phyloP scores from a whole-genome alignment of 2,329 filamentous ascomycete genomes.

The Penicillium italicum region DNA sequence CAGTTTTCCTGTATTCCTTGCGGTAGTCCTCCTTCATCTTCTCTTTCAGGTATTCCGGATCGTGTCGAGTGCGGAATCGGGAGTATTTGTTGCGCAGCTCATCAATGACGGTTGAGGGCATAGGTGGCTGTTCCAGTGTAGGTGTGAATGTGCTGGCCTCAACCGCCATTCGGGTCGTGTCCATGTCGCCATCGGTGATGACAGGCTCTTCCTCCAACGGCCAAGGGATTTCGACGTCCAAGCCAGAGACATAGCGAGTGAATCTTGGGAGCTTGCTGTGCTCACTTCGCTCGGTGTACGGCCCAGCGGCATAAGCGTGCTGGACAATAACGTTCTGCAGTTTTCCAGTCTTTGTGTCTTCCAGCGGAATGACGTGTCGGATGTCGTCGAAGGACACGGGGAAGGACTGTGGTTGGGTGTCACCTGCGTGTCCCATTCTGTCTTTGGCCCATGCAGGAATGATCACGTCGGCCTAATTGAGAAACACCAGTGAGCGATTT shows the following conservation, averaged over 20 bases:
- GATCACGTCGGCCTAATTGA: slow-evolving; percentile 40
- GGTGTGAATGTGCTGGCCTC: slow-evolving; percentile 74
- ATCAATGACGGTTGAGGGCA: slow-evolving; percentile 74
- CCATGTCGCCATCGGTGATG: slow-evolving; percentile 55
- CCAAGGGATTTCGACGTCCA: slow-evolving; percentile 74
- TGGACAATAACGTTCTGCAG: slow-evolving; percentile 74
- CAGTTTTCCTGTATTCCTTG: slow-evolving; percentile 44
- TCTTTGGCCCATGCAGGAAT: slow-evolving; percentile 38
- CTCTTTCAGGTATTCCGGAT: slow-evolving; percentile 65
- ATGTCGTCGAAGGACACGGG: slow-evolving; percentile 67
- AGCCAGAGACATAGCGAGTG: slow-evolving; percentile 61
- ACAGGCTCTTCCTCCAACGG: slow-evolving; percentile 55
- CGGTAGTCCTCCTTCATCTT: slow-evolving; percentile 59
- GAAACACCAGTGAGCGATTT: slow-evolving; percentile 5
- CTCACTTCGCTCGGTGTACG: slow-evolving; percentile 51
- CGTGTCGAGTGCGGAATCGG: slow-evolving; percentile 75
- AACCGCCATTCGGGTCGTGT: slow-evolving; percentile 73
- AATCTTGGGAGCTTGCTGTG: slow-evolving; percentile 43
- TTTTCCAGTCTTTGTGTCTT: slow-evolving; percentile 60
- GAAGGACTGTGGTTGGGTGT: slow-evolving; percentile 50
- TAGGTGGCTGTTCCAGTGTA: slow-evolving; percentile 71
- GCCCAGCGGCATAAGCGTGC: slow-evolving; percentile 56
- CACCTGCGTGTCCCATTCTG: slow-evolving; percentile 38
- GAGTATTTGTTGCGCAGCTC: slow-evolving; percentile 83
- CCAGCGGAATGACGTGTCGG: slow-evolving; percentile 75